Conservation (phyloP, 2,329 filamentous ascomycete species). For the Helminthosporium solani region DNA sequence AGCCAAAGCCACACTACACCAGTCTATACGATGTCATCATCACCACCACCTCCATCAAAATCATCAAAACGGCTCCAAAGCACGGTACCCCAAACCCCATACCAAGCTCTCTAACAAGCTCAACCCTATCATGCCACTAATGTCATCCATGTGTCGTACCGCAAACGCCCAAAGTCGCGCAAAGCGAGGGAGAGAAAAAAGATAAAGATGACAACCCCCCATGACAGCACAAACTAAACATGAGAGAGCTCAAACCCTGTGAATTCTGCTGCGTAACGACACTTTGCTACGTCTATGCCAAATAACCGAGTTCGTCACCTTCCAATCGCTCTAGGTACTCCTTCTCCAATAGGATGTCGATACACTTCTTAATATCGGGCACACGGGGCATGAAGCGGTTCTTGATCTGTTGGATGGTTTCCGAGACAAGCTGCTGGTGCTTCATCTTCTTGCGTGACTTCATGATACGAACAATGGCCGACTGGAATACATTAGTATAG, state of each 20-base stretch:
- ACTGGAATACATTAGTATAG: constrained; percentile 58
- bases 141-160: neutral
- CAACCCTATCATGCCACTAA: neutral
- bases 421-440: constrained; percentile 88
- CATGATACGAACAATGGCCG: constrained; percentile 98
- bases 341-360: constrained; percentile 97
- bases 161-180: neutral
- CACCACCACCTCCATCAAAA: no score
- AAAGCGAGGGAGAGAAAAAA: neutral
- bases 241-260: neutral
- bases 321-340: constrained; percentile 96
- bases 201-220: neutral
- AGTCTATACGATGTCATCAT: no score
- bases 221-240: neutral
- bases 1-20: no score
- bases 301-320: constrained; percentile 89
- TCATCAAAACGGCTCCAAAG: no score
- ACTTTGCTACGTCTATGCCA: constrained; percentile 61
- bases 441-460: constrained; percentile 99
- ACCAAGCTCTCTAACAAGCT: neutral
- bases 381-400: constrained; percentile 91
- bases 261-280: neutral
- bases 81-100: no score
- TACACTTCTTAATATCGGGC: constrained; percentile 98
- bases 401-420: constrained; percentile 94